A percentile compares a stretch with the other conserved stretches of the same genome.
Conservation (phyloP, 2,329 filamentous ascomycete species). For the Paracorniculantispora psalliotae region DNA sequence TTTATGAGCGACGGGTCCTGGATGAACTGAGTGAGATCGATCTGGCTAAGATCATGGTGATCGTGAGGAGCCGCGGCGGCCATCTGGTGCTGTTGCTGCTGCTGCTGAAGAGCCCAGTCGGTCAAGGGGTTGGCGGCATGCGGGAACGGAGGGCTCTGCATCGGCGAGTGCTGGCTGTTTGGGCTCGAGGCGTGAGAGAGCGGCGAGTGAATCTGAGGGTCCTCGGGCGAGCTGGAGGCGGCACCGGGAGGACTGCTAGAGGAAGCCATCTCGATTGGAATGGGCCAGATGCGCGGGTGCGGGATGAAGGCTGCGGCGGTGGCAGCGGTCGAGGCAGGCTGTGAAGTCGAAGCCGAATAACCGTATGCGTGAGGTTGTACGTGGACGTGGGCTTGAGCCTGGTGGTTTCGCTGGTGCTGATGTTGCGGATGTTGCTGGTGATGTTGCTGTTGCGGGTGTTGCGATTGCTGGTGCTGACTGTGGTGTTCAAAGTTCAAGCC, state of each 20-base stretch:
- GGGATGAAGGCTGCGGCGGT: slow-evolving; percentile 31
- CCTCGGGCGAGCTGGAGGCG: slow-evolving; percentile 47
- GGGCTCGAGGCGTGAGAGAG: slow-evolving; percentile 48
- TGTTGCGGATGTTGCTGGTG: slow-evolving; percentile 33
- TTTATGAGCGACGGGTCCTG: slow-evolving; percentile 54
- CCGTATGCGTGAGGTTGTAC: slow-evolving; percentile 5
- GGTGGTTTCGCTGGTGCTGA: slow-evolving; percentile 12
- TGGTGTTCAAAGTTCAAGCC: slow-evolving; percentile 57
- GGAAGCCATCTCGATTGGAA: slow-evolving; percentile 49
- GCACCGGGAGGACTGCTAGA: slow-evolving; percentile 37
- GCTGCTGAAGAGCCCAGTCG: slow-evolving; percentile 58
- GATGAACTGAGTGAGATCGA: slow-evolving; percentile 49
- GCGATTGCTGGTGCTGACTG: slow-evolving; percentile 52
- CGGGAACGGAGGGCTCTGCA: slow-evolving; percentile 53
- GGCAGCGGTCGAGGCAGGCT: slow-evolving; percentile 14
- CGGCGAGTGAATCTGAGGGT: slow-evolving; percentile 43
- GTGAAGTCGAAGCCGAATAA: slow-evolving; percentile 3
- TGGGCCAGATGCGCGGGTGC: slow-evolving; percentile 40
- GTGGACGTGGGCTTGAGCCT: slow-evolving; percentile 8
- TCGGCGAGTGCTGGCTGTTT: slow-evolving; percentile 43
- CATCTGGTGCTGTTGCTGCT: slow-evolving; percentile 38
- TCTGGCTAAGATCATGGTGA: slow-evolving; percentile 32
- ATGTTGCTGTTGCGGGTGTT: slow-evolving; percentile 40
- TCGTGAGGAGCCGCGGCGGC: slow-evolving; percentile 15
- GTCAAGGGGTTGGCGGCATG: slow-evolving; percentile 48